Evolutionary conservation across 495 filamentous ascomycete genomes (phyloP).

Genomic region (Endocarpon pusillum): DNA sequence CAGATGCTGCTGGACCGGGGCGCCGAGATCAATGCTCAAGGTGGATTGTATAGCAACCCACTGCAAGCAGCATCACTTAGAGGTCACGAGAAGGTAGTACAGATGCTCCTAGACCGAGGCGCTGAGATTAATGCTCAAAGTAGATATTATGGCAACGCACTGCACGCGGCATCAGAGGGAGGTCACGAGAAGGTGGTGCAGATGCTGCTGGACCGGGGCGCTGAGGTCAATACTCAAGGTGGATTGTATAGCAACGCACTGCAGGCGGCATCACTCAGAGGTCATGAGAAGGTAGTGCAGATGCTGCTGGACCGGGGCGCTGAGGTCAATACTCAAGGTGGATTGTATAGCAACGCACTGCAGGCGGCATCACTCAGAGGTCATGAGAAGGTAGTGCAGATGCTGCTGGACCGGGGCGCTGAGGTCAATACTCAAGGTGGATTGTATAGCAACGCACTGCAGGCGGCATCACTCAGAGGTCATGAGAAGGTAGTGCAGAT

Average conservation of each 20-base stretch:
- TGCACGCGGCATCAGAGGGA: slow-evolving; percentile 6
- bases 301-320: slow-evolving; percentile 8
- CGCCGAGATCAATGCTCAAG: slow-evolving; percentile 8
- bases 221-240: slow-evolving; percentile 7
- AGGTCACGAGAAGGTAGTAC: slow-evolving; percentile 7
- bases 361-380: slow-evolving; percentile 7
- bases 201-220: slow-evolving; percentile 8
- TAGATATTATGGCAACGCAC: slow-evolving; percentile 9
- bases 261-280: slow-evolving; percentile 8
- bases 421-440: slow-evolving; percentile 7
- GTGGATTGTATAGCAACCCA: slow-evolving; percentile 10
- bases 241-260: slow-evolving; percentile 11
- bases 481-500: slow-evolving; percentile 8
- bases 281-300: slow-evolving; percentile 9
- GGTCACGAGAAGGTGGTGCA: slow-evolving; percentile 7
- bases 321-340: slow-evolving; percentile 6
- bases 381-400: slow-evolving; percentile 8
- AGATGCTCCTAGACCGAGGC: slow-evolving; percentile 10
- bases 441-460: slow-evolving; percentile 6
- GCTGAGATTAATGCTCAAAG: slow-evolving; percentile 8
- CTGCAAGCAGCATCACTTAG: slow-evolving; percentile 9
- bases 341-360: slow-evolving; percentile 6
- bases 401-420: slow-evolving; percentile 13
- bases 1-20: slow-evolving; percentile 9
- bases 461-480: slow-evolving; percentile 6